A percentile compares a stretch with the other conserved stretches of the same genome.
phyloP scores from a whole-genome alignment of 345 rosid species.

The Dovyalis caffra region DNA sequence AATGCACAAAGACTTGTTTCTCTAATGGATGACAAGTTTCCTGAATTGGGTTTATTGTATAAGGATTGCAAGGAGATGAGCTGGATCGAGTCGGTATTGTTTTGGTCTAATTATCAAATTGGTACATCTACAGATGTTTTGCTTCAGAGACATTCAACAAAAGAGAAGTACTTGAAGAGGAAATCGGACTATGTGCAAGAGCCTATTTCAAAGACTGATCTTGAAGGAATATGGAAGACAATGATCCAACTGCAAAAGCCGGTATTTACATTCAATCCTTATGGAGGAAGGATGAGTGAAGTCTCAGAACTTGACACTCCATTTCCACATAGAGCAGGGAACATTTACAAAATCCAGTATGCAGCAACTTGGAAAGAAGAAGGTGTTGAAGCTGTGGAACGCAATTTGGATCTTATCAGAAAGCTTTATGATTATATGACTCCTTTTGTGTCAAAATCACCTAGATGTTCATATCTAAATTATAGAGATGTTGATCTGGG shows the following conservation, averaged over 20 bases:
- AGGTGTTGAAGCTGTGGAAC: constrained; percentile 20
- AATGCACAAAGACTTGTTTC: not conserved
- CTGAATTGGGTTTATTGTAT: not conserved
- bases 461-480: constrained; percentile 54
- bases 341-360: constrained; percentile 50
- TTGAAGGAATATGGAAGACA: constrained; percentile 35
- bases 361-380: constrained; percentile 32
- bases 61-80: constrained; percentile 8
- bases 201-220: constrained; percentile 35
- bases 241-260: constrained; percentile 15
- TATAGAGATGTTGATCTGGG: constrained; percentile 72
- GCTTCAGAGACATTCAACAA: constrained; percentile 1
- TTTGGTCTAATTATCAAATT: constrained; percentile 19
- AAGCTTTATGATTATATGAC: constrained; percentile 44
- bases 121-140: constrained; percentile 22
- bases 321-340: constrained; percentile 60
- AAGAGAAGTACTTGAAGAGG: not conserved
- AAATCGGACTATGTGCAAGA: constrained; percentile 63
- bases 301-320: constrained; percentile 38
- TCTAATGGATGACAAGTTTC: not conserved
- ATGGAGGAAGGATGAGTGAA: constrained; percentile 53
- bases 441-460: constrained; percentile 45
- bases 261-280: constrained; percentile 43
- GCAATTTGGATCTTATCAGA: constrained; percentile 38
- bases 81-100: constrained; percentile 19